Evolutionary conservation across 2,329 filamentous ascomycete genomes (phyloP).

Genomic region (Colletotrichum phormii): DNA sequence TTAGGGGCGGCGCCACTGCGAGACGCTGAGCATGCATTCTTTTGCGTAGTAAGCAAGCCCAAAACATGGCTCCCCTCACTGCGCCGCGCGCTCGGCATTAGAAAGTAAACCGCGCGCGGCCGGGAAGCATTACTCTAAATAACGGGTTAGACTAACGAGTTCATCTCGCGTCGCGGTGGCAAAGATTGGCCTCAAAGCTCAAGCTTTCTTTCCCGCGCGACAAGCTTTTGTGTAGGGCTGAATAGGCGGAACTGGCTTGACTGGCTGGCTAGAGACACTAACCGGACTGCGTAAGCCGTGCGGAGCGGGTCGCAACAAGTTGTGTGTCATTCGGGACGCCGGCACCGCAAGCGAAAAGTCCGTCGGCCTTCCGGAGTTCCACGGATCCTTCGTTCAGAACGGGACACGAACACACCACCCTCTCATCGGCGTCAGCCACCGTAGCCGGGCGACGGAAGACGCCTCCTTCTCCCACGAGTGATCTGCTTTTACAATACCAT

Average conservation of each 20-base stretch:
- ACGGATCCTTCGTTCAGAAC: background rate
- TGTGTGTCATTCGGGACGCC: background rate
- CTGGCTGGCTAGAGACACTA: background rate
- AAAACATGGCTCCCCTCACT: background rate
- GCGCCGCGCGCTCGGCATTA: background rate
- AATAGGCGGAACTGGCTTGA: background rate
- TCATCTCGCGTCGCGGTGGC: background rate
- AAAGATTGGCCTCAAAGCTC: background rate
- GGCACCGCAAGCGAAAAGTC: background rate
- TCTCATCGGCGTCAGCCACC: background rate
- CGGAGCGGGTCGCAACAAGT: background rate
- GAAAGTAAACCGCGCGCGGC: background rate
- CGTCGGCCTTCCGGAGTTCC: background rate
- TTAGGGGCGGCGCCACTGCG: background rate
- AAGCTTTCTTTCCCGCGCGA: background rate
- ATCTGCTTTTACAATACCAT: background rate
- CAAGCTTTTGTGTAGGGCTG: background rate
- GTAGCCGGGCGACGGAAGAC: background rate
- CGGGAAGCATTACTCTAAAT: background rate
- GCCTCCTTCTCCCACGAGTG: background rate
- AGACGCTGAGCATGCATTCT: background rate
- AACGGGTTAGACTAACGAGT: background rate
- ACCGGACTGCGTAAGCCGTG: background rate
- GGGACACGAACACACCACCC: background rate
- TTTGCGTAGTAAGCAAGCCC: background rate